These are phyloP conservation scores for Passiflora organensis DNA, from an alignment of 345 rosid genomes.

Conservation along the genomic window DNA sequence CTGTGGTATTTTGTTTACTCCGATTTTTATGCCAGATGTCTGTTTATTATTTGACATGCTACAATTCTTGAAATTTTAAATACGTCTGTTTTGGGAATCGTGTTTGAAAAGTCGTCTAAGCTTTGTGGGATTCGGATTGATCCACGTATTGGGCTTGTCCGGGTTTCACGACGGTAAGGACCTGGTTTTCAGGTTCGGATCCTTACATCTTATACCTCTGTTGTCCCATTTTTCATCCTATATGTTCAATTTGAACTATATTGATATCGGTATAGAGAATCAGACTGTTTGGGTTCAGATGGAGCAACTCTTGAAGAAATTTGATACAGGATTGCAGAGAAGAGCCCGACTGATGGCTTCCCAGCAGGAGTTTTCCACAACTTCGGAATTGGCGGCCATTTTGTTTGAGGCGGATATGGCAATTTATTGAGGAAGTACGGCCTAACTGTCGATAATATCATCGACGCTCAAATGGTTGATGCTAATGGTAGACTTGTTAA, in stretches of 20 bases:
- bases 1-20: no score
- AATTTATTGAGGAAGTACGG: conserved; percentile 13
- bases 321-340: conserved; percentile 6
- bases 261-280: not conserved
- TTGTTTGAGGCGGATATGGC: conserved; percentile 11
- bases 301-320: conserved; percentile 10
- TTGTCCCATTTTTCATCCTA: conserved; percentile 8
- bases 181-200: no score
- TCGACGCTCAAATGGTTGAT: conserved; percentile 4
- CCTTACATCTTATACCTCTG: conserved; percentile 6
- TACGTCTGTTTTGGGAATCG: no score
- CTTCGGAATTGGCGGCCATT: conserved; percentile 9
- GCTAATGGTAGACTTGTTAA: conserved; percentile 9
- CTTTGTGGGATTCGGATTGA: no score
- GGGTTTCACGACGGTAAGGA: no score
- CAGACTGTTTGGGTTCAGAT: conserved; percentile 7
- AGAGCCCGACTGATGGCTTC: conserved; percentile 6
- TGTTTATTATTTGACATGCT: no score
- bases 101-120: no score
- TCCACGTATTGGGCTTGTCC: no score
- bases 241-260: conserved; percentile 6
- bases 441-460: conserved; percentile 2
- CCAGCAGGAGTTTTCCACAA: conserved; percentile 9
- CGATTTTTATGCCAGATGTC: no score
- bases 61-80: no score